Percentiles rank a stretch among this genome's conserved stretches.
Evolutionary conservation across 768 basidiomycete species (phyloP).

Genomic region (Podaxis sp.): DNA sequence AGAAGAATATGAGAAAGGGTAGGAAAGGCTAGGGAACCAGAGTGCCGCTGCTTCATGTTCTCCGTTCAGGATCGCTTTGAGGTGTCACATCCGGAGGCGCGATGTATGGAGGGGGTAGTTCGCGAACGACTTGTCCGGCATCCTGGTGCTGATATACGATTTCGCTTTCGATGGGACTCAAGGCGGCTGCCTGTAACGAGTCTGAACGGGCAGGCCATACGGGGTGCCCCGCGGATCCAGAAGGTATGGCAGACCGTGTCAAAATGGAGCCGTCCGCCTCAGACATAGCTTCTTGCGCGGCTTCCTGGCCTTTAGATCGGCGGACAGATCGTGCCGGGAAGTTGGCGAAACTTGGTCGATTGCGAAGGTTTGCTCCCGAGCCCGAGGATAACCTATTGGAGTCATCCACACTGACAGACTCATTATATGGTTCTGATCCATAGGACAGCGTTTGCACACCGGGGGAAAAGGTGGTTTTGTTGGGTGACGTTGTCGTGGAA

Average conservation of each 20-base stretch:
- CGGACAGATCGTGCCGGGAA: slow-evolving; percentile 20
- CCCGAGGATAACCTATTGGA: background rate
- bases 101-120: slow-evolving; percentile 40
- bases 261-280: slow-evolving; percentile 1
- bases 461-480: background rate
- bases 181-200: slow-evolving; percentile 5
- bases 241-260: background rate
- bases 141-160: slow-evolving; percentile 42
- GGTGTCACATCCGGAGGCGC: slow-evolving; percentile 18
- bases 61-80: background rate
- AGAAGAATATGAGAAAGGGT: background rate
- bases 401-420: background rate
- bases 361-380: background rate
- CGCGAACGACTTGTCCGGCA: slow-evolving; percentile 33
- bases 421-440: background rate
- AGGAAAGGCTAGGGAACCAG: background rate
- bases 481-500: slow-evolving; percentile 7
- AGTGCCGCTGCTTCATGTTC: background rate
- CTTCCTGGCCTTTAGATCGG: slow-evolving; percentile 22
- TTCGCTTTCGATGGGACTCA: slow-evolving; percentile 22
- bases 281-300: slow-evolving; percentile 14
- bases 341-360: slow-evolving; percentile 9
- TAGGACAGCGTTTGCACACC: slow-evolving; percentile 1
- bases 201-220: slow-evolving; percentile 11
- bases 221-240: background rate